Evolutionary conservation across 2,329 filamentous ascomycete species (phyloP), one percentile per base, ranked within the genome.

Genomic region (Phaeosphaeria sp.): DNA sequence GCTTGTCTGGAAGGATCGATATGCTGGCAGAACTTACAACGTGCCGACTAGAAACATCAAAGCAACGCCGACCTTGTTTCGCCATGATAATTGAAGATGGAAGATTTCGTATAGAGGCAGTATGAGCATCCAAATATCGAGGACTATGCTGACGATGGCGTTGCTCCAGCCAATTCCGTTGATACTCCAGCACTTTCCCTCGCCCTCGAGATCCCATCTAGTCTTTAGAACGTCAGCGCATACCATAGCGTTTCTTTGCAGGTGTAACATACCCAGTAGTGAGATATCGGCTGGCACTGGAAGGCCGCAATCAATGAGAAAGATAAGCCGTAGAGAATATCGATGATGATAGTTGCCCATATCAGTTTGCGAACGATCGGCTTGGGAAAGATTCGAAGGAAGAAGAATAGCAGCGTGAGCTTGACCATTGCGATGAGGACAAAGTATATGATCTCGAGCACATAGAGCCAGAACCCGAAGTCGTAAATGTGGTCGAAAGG

Each of bases 401-500:
- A 63, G 64, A 68, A 66, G 56, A 67, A 58, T 36, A 73, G 50
- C 49, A 76, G 52, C n/a, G 65, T 55, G 36, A 72, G 51, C 56
- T 71, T 64, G 50, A 69, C 23, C 11, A 70, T 25, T 21, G 66
- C 57, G 6, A 72, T 58, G 18, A 65, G 59, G 3, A 65, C 27
- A 46, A 72, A 66, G 62, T 75, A 75, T 22, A 74, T 63, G 13
- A 74, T 59, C 48, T 73, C 69, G 21, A 68, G 56, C 7, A 65
- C 52, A 58, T 71, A 74, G 17, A 72, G 63, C n/a, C 47, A 59
- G 21, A 58, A 49, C 15, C 74, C 65, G 20, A 85, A 82, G 0
- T 65, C 62, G 13, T 77, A 81, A 44, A 85, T 77, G 15, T 76
- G 61, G 0, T 72, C 64, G 0, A 73, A 66, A 0, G 72, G 57